A percentile compares a stretch with the other conserved stretches of the same genome.
These are phyloP conservation scores for Globisporangium paroecandrum DNA, from an alignment of 352 stramenopile genomes.

Conservation along the genomic window DNA sequence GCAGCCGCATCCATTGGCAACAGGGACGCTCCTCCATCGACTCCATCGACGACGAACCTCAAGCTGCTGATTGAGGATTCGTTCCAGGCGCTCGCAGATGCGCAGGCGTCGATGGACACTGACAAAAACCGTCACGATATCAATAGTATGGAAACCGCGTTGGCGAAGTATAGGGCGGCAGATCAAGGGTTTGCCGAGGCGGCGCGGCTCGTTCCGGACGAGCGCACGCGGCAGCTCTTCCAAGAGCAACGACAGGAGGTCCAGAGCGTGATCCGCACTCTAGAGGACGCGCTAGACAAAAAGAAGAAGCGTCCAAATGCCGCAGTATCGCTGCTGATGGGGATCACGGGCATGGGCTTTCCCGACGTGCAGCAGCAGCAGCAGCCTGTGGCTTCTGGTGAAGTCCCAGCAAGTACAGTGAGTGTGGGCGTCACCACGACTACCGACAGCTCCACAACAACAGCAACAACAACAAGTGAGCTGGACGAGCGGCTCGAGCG, in stretches of 20 bases:
- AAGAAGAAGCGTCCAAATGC: neutral
- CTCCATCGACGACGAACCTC: neutral
- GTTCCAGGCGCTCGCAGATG: conserved; percentile 35
- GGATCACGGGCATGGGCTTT: conserved; percentile 6
- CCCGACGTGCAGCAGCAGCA: neutral
- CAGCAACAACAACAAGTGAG: neutral
- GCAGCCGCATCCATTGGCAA: neutral
- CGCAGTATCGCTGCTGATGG: conserved; percentile 9
- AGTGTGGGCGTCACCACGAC: neutral
- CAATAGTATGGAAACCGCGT: conserved; percentile 8
- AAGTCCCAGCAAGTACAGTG: neutral
- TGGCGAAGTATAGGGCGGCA: conserved; percentile 33
- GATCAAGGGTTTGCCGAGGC: conserved; percentile 33
- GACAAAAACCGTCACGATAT: neutral
- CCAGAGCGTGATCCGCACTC: conserved; percentile 27
- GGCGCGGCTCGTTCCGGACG: conserved; percentile 31
- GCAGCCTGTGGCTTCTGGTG: neutral
- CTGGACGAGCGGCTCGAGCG: conserved; percentile 37
- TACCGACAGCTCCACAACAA: neutral
- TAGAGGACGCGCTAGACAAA: neutral
- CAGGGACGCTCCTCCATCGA: neutral
- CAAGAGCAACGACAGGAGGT: conserved; percentile 28
- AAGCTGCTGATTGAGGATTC: conserved; percentile 34
- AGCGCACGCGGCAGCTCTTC: conserved; percentile 36
- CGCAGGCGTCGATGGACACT: conserved; percentile 19